These are phyloP conservation scores for Luffa aegyptiaca DNA, from an alignment of 306 rosid genomes.

Conservation along the genomic window DNA sequence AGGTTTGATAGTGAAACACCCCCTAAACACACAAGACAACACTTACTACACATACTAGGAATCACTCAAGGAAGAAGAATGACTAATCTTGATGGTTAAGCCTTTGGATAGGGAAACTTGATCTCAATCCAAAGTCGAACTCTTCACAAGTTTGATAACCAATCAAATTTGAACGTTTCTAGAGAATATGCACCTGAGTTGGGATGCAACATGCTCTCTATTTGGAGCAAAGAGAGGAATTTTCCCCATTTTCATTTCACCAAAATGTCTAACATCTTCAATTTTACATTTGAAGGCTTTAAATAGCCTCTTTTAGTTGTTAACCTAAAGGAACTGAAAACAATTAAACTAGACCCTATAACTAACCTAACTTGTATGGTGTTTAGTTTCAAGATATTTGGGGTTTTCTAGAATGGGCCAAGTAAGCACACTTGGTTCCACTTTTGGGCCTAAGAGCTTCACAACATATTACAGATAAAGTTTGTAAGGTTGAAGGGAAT, in stretches of 20 bases:
- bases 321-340: not conserved
- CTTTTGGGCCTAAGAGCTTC: too few relatives aligned
- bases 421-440: too few relatives aligned
- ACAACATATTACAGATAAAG: too few relatives aligned
- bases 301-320: not conserved
- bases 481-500: too few relatives aligned
- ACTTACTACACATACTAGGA: not conserved
- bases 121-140: not conserved
- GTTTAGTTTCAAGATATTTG: too few relatives aligned
- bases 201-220: not conserved
- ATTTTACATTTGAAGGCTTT: too few relatives aligned
- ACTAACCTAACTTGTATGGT: too few relatives aligned
- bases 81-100: not conserved
- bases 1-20: too few relatives aligned
- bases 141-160: not conserved
- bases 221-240: not conserved
- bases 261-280: not conserved
- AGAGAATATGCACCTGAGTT: not conserved
- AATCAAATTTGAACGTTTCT: not conserved
- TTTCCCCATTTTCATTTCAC: too few relatives aligned
- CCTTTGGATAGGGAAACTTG: not conserved
- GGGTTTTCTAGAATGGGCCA: too few relatives aligned
- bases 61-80: not conserved
- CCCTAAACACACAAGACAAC: not conserved
- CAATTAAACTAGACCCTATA: too few relatives aligned